phyloP scores from a whole-genome alignment of 2,329 filamentous ascomycete species.

The Ilyonectria robusta region DNA sequence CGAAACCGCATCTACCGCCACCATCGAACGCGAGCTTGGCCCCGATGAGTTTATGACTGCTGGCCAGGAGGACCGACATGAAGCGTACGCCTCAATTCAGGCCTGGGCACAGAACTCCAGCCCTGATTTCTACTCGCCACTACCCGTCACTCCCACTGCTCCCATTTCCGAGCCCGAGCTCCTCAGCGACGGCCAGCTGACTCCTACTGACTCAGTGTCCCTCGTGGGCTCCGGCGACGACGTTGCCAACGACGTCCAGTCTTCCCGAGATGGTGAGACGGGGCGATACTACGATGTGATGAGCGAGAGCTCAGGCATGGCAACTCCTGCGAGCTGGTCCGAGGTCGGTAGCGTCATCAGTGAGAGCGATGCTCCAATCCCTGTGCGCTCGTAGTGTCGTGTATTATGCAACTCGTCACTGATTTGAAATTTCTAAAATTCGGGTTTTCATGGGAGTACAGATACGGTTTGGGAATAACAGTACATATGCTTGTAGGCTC shows the following conservation, averaged over 20 bases:
- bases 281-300: slow-evolving; percentile 67
- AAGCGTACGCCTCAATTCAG: slow-evolving; percentile 73
- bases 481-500: slow-evolving; percentile 12
- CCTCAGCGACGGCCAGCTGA: slow-evolving; percentile 68
- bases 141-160: slow-evolving; percentile 65
- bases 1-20: slow-evolving; percentile 44
- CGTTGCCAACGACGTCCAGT: slow-evolving; percentile 59
- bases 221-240: slow-evolving; percentile 67
- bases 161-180: slow-evolving; percentile 67
- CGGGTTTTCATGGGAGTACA: slow-evolving; percentile 18
- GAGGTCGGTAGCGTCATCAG: slow-evolving; percentile 76
- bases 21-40: slow-evolving; percentile 54
- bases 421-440: slow-evolving; percentile 14
- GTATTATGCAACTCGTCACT: neutral
- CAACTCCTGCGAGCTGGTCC: slow-evolving; percentile 75
- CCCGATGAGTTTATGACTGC: slow-evolving; percentile 68
- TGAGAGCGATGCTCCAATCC: slow-evolving; percentile 61
- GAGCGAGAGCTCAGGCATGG: slow-evolving; percentile 72
- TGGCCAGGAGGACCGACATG: slow-evolving; percentile 61
- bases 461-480: slow-evolving; percentile 18
- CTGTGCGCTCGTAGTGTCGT: slow-evolving; percentile 49
- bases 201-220: slow-evolving; percentile 72
- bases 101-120: slow-evolving; percentile 73
- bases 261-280: slow-evolving; percentile 55
- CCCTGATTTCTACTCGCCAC: slow-evolving; percentile 72